These are phyloP conservation scores for Kwoniella botswanensis DNA, from an alignment of 768 basidiomycete species.

Conservation along the genomic window DNA sequence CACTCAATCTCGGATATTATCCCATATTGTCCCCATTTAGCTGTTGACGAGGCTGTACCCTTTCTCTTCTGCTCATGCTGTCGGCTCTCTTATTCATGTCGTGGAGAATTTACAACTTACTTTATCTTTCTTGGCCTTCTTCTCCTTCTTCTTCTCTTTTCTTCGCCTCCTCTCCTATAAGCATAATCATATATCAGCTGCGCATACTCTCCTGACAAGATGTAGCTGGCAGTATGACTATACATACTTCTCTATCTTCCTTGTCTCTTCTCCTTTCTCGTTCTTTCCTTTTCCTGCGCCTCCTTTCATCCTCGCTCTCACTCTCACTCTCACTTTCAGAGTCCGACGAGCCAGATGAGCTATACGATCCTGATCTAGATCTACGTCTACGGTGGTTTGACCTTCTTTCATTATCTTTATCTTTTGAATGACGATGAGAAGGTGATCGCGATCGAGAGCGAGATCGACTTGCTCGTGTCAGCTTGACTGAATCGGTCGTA, in stretches of 20 bases:
- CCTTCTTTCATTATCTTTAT: background rate
- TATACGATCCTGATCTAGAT: conserved; percentile 6
- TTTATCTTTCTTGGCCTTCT: conserved; percentile 66
- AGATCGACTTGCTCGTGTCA: conserved; percentile 26
- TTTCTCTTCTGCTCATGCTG: conserved; percentile 67
- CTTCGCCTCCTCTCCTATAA: conserved; percentile 38
- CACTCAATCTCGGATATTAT: conserved; percentile 84
- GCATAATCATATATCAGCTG: background rate
- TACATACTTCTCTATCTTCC: conserved; percentile 22
- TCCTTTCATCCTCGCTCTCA: conserved; percentile 33
- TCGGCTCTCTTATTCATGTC: conserved; percentile 28
- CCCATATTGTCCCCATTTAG: conserved; percentile 90
- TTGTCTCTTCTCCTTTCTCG: conserved; percentile 17
- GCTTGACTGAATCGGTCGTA: background rate
- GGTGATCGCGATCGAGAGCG: conserved; percentile 35
- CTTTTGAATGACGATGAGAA: conserved; percentile 26
- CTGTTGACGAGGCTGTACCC: conserved; percentile 64
- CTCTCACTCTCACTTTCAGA: conserved; percentile 31
- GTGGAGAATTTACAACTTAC: conserved; percentile 51
- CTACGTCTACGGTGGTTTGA: conserved; percentile 8
- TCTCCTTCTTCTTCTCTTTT: conserved; percentile 49
- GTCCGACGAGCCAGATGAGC: conserved; percentile 18
- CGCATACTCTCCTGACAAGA: background rate
- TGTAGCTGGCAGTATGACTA: background rate
- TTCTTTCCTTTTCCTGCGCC: conserved; percentile 23